phyloP scores from a whole-genome alignment of 2,329 filamentous ascomycete genomes.

The Aspergillus flavus region DNA sequence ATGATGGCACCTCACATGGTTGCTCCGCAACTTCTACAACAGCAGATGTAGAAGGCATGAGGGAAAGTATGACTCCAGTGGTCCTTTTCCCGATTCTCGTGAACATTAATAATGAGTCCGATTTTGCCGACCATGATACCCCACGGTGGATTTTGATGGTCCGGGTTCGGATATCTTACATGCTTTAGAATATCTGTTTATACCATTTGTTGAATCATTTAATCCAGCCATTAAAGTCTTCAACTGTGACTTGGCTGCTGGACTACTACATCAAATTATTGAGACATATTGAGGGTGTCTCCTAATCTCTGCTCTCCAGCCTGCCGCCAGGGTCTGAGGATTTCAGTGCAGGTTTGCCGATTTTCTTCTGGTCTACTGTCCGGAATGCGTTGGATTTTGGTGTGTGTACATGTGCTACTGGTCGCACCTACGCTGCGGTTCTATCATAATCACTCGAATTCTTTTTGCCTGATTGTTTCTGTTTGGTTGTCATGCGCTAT shows the following conservation, averaged over 20 bases:
- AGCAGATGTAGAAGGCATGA: slow-evolving; percentile 40
- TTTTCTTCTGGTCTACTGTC: slow-evolving; percentile 10
- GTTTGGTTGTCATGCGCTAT: slow-evolving; percentile 21
- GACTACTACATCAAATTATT: not conserved
- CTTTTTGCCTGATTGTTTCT: slow-evolving; percentile 12
- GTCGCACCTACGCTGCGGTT: slow-evolving; percentile 17
- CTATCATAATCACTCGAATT: slow-evolving; percentile 15
- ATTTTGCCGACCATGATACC: not conserved
- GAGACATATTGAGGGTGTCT: not conserved
- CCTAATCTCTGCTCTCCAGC: not conserved
- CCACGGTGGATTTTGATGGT: not conserved
- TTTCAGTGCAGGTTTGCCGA: slow-evolving; percentile 6
- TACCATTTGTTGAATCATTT: not conserved
- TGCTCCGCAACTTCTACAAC: slow-evolving; percentile 45
- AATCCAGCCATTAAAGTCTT: not conserved
- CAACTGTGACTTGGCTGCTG: not conserved
- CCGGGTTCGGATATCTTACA: not conserved
- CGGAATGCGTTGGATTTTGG: slow-evolving; percentile 13
- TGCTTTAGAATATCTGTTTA: not conserved
- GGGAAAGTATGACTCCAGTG: not conserved
- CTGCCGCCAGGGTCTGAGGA: not conserved
- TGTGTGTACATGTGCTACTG: slow-evolving; percentile 10
- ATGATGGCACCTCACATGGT: slow-evolving; percentile 48
- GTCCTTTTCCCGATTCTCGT: not conserved
- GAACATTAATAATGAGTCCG: not conserved